phyloP scores from a whole-genome alignment of 2,329 filamentous ascomycete species.

The Talaromyces islandicus region DNA sequence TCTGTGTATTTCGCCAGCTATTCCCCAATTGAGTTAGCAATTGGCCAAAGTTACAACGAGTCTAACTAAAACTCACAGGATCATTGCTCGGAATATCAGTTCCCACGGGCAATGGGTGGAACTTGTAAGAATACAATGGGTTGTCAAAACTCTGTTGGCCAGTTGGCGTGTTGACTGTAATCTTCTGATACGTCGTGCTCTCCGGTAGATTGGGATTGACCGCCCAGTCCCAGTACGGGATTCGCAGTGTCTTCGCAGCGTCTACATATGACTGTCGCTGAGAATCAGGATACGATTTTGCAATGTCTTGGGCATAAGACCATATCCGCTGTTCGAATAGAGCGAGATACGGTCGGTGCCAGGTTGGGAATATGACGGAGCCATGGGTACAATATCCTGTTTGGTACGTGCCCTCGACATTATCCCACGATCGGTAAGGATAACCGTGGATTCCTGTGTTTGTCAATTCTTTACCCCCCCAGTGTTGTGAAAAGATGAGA shows the following conservation, averaged over 20 bases:
- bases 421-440: slow-evolving; percentile 57
- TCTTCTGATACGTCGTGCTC: slow-evolving; percentile 32
- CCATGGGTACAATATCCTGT: slow-evolving; percentile 73
- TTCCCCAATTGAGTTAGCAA: neutral
- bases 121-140: slow-evolving; percentile 42
- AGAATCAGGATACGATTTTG: slow-evolving; percentile 37
- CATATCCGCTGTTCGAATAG: slow-evolving; percentile 48
- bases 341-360: slow-evolving; percentile 76
- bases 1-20: slow-evolving; percentile 13
- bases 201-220: slow-evolving; percentile 24
- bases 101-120: slow-evolving; percentile 15
- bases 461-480: neutral
- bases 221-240: slow-evolving; percentile 49
- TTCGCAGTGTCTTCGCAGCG: slow-evolving; percentile 37
- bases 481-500: neutral
- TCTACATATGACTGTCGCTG: slow-evolving; percentile 43
- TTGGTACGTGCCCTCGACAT: slow-evolving; percentile 43
- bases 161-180: slow-evolving; percentile 38
- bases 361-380: slow-evolving; percentile 69
- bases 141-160: slow-evolving; percentile 36
- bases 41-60: neutral
- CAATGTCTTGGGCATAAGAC: slow-evolving; percentile 32
- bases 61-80: slow-evolving; percentile 2
- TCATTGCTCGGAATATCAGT: slow-evolving; percentile 11
- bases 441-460: slow-evolving; percentile 69